Conservation (phyloP, 202 grass and related monocot genomes). For the Zoysia matrella region DNA sequence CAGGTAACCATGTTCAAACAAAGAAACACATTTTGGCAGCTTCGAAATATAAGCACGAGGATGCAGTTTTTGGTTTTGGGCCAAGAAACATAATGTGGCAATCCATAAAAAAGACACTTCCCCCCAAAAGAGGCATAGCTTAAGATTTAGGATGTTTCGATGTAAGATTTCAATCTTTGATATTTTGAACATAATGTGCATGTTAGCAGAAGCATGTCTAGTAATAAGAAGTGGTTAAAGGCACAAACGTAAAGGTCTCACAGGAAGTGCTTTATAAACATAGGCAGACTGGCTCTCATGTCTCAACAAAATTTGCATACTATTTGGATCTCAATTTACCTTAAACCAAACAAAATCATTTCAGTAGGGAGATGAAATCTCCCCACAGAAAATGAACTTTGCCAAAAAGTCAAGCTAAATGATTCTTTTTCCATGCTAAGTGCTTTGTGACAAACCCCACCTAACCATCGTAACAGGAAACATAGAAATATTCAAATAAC, state of each 20-base stretch:
- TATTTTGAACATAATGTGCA: neutral
- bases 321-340: too few relatives aligned
- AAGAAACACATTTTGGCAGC: neutral
- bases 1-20: slow-evolving; percentile 11
- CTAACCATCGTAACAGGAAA: neutral
- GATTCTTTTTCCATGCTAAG: neutral
- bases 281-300: neutral
- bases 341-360: too few relatives aligned
- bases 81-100: neutral
- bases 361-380: too few relatives aligned
- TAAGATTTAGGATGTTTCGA: neutral
- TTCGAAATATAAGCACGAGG: slow-evolving; percentile 9
- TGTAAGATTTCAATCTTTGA: neutral
- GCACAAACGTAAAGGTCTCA: neutral
- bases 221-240: neutral
- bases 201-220: neutral
- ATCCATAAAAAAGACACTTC: neutral
- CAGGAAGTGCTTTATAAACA: neutral
- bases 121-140: neutral
- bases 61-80: neutral
- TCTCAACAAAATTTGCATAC: neutral
- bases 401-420: too few relatives aligned
- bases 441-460: neutral
- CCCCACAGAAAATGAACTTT: too few relatives aligned
- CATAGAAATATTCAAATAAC: neutral